Percentiles rank a stretch among this genome's conserved stretches.
phyloP scores from a whole-genome alignment of 306 rosid genomes.

The Citrullus colocynthis region DNA sequence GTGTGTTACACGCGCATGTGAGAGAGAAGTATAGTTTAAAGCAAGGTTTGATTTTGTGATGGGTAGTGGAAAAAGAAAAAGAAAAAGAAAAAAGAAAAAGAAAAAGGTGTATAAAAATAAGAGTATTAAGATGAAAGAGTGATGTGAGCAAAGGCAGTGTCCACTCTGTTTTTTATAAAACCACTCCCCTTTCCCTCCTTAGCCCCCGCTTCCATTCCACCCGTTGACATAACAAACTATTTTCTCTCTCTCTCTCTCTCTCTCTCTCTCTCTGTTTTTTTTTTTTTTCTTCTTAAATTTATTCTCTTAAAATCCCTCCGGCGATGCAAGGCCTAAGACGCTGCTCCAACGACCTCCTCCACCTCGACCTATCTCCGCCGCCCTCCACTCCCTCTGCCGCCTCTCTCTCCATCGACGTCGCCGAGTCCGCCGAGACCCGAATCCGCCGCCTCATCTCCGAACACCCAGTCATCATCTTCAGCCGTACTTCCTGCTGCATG shows the following conservation, averaged over 20 bases:
- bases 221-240: slow-evolving; percentile 27
- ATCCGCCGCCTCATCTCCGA: slow-evolving; percentile 91
- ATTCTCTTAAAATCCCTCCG: not conserved
- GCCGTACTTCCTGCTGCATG: slow-evolving; percentile 89
- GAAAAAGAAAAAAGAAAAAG: not conserved
- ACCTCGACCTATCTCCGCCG: slow-evolving; percentile 32
- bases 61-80: not conserved
- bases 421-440: slow-evolving; percentile 58
- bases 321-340: slow-evolving; percentile 69
- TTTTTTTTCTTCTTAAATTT: not conserved
- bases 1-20: not conserved
- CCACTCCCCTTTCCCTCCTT: not conserved
- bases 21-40: too few species aligned
- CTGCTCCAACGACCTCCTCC: slow-evolving; percentile 58
- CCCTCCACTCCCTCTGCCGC: slow-evolving; percentile 13
- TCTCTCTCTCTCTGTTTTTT: too few species aligned
- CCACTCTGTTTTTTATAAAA: slow-evolving; percentile 17
- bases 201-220: not conserved
- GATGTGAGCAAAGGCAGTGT: slow-evolving; percentile 37
- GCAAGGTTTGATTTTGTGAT: not conserved
- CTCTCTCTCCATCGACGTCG: slow-evolving; percentile 72
- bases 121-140: not conserved
- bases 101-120: not conserved
- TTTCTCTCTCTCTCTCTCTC: not conserved
- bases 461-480: slow-evolving; percentile 84